Evolutionary conservation across 1,284 basidiomycete genomes (phyloP).

Genomic region (Sphagnurus paluster): DNA sequence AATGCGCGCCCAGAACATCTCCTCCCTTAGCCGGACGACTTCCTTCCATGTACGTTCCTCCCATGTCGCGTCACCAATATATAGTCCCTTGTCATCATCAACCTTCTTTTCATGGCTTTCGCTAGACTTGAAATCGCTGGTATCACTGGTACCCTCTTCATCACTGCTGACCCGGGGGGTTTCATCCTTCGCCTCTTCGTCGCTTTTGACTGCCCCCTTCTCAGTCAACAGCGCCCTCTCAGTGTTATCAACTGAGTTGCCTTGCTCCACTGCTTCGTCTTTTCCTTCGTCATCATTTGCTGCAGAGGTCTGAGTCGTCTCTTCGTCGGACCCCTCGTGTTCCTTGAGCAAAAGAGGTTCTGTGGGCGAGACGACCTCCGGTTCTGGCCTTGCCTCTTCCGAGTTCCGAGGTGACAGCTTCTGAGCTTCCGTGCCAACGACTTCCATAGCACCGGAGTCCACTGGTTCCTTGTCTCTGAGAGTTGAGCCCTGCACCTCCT

Average conservation of each 20-base stretch:
- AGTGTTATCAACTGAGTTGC: too few species aligned
- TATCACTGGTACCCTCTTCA: background rate
- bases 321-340: too few species aligned
- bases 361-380: too few species aligned
- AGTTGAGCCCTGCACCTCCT: background rate
- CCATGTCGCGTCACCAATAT: slow-evolving; percentile 73
- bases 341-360: too few species aligned
- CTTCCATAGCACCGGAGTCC: background rate
- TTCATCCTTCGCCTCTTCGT: background rate
- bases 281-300: too few species aligned
- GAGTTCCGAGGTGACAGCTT: background rate
- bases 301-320: too few species aligned
- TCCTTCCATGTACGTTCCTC: slow-evolving; percentile 90
- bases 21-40: slow-evolving; percentile 78
- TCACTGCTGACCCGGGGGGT: background rate
- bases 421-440: background rate
- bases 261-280: too few species aligned
- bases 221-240: too few species aligned
- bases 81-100: slow-evolving; percentile 32
- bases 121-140: background rate
- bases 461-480: too few species aligned
- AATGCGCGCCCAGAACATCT: slow-evolving; percentile 87
- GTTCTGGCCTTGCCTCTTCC: too few species aligned
- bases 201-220: background rate
- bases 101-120: slow-evolving; percentile 7